Percentiles rank a stretch among this genome's conserved stretches.
Evolutionary conservation across 2,329 filamentous ascomycete genomes (phyloP).

Genomic region (Penicillium concentricum): DNA sequence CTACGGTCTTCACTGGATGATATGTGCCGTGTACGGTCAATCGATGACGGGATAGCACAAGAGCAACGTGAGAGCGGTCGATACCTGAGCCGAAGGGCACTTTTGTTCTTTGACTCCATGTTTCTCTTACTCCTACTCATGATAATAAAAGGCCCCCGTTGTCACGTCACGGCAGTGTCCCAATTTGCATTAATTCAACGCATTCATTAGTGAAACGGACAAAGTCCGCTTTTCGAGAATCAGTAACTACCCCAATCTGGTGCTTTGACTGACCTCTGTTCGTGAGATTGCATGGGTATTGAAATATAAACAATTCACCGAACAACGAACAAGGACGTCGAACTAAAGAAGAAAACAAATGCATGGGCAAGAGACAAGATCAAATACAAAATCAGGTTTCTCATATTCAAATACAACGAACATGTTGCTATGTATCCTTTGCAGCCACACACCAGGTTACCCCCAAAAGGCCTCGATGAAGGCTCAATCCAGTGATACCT

Average conservation of each 20-base stretch:
- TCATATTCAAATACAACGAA: no score
- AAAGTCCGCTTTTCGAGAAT: background rate
- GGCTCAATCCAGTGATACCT: background rate
- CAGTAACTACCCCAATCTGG: background rate
- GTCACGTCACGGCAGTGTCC: constrained; percentile 20
- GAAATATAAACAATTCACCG: background rate
- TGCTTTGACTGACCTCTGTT: background rate
- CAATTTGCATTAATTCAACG: background rate
- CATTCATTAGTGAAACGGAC: background rate
- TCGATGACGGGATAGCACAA: constrained; percentile 17
- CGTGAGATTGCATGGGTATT: no score
- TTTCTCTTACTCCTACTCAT: constrained; percentile 24
- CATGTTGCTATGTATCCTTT: background rate
- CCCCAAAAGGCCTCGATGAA: background rate
- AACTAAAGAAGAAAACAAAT: no score
- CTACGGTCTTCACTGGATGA: constrained; percentile 28
- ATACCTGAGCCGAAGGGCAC: constrained; percentile 12
- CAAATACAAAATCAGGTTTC: background rate
- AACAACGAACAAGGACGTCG: background rate
- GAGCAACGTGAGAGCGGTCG: constrained; percentile 15
- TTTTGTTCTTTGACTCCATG: constrained; percentile 15
- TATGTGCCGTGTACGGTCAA: constrained; percentile 20
- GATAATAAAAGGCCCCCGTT: constrained; percentile 26
- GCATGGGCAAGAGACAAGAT: no score
- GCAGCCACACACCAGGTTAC: background rate